Evolutionary conservation across 192 early-diverging fungal genomes (phyloP).

Genomic region (Linnemannia elongata): DNA sequence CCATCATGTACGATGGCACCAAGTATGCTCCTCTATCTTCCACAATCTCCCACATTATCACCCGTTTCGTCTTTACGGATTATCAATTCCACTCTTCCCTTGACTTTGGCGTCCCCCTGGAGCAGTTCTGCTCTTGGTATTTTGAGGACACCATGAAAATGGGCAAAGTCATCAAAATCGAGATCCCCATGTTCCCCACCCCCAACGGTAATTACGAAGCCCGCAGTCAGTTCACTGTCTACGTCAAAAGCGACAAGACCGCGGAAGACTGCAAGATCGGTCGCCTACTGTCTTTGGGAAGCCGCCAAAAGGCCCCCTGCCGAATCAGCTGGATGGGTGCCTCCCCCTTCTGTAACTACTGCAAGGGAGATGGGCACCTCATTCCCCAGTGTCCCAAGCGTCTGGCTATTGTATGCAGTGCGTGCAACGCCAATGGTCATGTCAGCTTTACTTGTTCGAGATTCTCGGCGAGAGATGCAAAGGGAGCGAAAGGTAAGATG

Average conservation of each 20-base stretch:
- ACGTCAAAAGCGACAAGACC: neutral
- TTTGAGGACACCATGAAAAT: neutral
- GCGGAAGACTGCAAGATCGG: neutral
- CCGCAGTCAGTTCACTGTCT: neutral
- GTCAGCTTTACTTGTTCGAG: too few relatives aligned
- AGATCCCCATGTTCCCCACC: neutral
- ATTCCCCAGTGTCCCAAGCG: too few relatives aligned
- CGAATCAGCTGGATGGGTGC: neutral
- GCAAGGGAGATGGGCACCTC: neutral
- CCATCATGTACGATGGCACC: neutral
- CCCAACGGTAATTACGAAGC: neutral
- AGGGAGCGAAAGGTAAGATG: too few relatives aligned
- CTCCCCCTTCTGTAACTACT: neutral
- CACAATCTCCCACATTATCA: neutral
- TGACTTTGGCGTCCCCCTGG: neutral
- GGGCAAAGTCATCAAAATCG: neutral
- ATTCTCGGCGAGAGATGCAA: too few relatives aligned
- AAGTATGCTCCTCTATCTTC: neutral
- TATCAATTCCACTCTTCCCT: neutral
- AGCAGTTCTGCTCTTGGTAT: neutral
- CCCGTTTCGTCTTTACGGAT: neutral
- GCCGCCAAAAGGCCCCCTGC: neutral
- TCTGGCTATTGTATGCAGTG: too few relatives aligned
- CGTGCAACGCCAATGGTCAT: too few relatives aligned
- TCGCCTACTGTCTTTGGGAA: neutral